Base-by-base conservation (phyloP, 768 basidiomycete genomes). In the Leucosporidium yakuticum region DNA sequence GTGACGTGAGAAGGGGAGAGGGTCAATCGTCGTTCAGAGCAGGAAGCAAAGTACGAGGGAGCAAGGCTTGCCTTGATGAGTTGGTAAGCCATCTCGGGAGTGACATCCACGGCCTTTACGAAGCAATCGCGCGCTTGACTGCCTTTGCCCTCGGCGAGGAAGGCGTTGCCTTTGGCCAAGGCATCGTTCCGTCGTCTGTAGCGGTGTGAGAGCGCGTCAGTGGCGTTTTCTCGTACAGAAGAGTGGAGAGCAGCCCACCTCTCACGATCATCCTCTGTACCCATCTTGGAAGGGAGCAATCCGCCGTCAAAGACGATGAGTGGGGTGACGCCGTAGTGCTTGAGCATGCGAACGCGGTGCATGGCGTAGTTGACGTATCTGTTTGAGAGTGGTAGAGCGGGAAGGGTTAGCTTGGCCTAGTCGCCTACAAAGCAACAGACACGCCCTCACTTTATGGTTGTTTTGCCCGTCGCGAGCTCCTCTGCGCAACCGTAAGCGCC, bases 321-420 rank as follows among this genome's bases (percentile, higher is more conserved):
- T 1, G 96, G 95, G 60, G 84, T 83, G 67, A 98, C 89, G 29
- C 85, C 85, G 77, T 91, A 83, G 79, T 98, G 87, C 69, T 86
- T 85, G 60, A 99, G 80, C 63, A 98, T 84, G 34, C 92, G 85
- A 54, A 98, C 86, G 39, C 89, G 86, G 73, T 91, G 86, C 92
- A 98, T 95, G 49, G 88, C 88, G 80, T 95, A 99, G 77, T 95
- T 88, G 67, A 98, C 91, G 82, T 96, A 97, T 81, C 94, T 95
- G 73, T 6, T 61, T 25, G 6, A 2, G 2, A 44, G 39, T 15
- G 60, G 20, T n/a, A 21, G 17, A 32, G 20, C 25, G 29, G 4
- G 23, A 6, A 2, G 0, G 31, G 27, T 56, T 1, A 56, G 55
- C 55, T 15, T 19, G n/a, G n/a, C n/a, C 29, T 47, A 1, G 20